Evolutionary conservation across 805 yeast species (phyloP).

Genomic region (Saturnispora sanitii): DNA sequence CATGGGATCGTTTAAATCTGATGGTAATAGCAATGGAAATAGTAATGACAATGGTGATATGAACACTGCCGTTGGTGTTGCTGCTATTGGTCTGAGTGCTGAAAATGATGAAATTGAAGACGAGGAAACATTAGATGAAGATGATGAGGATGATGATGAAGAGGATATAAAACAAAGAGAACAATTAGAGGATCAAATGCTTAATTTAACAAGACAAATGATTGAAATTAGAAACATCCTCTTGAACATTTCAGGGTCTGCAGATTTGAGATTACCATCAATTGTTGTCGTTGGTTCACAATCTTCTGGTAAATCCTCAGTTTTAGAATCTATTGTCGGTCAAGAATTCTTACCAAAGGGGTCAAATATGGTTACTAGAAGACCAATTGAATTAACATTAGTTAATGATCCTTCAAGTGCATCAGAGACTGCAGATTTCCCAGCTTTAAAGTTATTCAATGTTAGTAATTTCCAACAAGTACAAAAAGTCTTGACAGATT

Average conservation of each 20-base stretch:
- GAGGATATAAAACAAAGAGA: slow-evolving; percentile 39
- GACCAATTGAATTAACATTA: slow-evolving; percentile 92
- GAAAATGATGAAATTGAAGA: slow-evolving; percentile 33
- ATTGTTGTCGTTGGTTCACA: slow-evolving; percentile 97
- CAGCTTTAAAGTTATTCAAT: slow-evolving; percentile 73
- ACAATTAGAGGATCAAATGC: slow-evolving; percentile 67
- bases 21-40: slow-evolving; percentile 15
- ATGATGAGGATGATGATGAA: slow-evolving; percentile 34
- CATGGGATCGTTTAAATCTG: slow-evolving; percentile 15
- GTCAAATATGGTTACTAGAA: slow-evolving; percentile 92
- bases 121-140: slow-evolving; percentile 34
- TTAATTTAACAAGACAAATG: slow-evolving; percentile 89
- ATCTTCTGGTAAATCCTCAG: slow-evolving; percentile 95
- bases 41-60: slow-evolving; percentile 12
- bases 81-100: slow-evolving; percentile 30
- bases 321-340: slow-evolving; percentile 93
- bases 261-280: slow-evolving; percentile 77
- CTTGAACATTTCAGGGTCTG: slow-evolving; percentile 60
- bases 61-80: slow-evolving; percentile 31
- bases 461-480: slow-evolving; percentile 84
- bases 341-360: slow-evolving; percentile 97
- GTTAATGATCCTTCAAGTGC: slow-evolving; percentile 74
- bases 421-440: slow-evolving; percentile 87
- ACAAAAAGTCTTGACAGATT: slow-evolving; percentile 74
- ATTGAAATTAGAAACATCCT: slow-evolving; percentile 84